Evolutionary conservation across 1,284 basidiomycete genomes (phyloP).

Genomic region (Boletellus deceptivus): DNA sequence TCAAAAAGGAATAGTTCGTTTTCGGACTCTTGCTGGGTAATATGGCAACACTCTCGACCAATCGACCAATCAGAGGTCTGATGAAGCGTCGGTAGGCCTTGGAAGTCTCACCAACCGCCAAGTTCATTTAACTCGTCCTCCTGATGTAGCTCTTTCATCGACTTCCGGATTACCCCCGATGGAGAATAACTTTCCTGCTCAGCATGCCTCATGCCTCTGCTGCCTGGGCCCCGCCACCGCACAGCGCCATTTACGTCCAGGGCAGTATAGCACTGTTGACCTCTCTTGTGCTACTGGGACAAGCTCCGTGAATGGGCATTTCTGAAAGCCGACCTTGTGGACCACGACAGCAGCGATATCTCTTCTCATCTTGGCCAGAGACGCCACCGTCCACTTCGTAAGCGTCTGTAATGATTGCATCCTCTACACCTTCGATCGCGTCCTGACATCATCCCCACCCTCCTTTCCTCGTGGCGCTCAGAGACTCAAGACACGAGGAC

Average conservation of each 20-base stretch:
- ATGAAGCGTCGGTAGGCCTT: too few relatives aligned
- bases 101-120: too few relatives aligned
- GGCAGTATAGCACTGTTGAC: conserved; percentile 1
- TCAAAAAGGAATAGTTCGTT: too few relatives aligned
- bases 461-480: conserved; percentile 31
- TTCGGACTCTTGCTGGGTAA: too few relatives aligned
- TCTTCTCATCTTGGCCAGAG: conserved; percentile 25
- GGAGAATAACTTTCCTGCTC: conserved; percentile 15
- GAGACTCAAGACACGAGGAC: conserved; percentile 25
- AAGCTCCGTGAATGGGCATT: conserved; percentile 26
- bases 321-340: conserved; percentile 26
- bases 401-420: conserved; percentile 18
- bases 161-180: conserved; percentile 19
- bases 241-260: neutral
- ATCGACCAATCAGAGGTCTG: too few relatives aligned
- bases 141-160: conserved; percentile 19
- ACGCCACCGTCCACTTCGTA: conserved; percentile 22
- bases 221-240: conserved; percentile 18
- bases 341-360: conserved; percentile 20
- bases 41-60: too few relatives aligned
- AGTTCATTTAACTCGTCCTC: too few relatives aligned
- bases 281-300: conserved; percentile 19
- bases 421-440: conserved; percentile 19
- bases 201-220: conserved; percentile 22
- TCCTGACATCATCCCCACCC: conserved; percentile 23